A percentile compares a stretch with the other conserved stretches of the same genome.
phyloP scores from a whole-genome alignment of 805 yeast species.

The Candida odintsovae region DNA sequence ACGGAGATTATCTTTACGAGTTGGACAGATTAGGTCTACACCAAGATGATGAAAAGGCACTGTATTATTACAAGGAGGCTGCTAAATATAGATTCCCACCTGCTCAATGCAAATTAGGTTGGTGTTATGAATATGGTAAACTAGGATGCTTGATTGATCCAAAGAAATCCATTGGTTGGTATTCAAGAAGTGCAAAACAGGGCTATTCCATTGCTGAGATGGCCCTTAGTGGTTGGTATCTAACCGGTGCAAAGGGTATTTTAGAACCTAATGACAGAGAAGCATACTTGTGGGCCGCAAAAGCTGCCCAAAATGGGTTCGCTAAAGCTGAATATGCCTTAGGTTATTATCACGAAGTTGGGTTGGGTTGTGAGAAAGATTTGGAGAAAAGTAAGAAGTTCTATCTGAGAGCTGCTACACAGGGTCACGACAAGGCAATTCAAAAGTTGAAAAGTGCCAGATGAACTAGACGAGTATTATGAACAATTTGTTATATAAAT shows the following conservation, averaged over 20 bases:
- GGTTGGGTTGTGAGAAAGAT: conserved; percentile 48
- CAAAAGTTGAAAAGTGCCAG: conserved; percentile 11
- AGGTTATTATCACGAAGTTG: conserved; percentile 63
- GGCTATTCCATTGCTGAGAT: conserved; percentile 66
- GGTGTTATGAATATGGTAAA: conserved; percentile 67
- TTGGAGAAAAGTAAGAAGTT: conserved; percentile 39
- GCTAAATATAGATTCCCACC: conserved; percentile 57
- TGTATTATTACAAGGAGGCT: conserved; percentile 50
- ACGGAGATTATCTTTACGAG: conserved; percentile 28
- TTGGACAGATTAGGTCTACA: conserved; percentile 26
- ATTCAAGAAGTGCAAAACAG: conserved; percentile 52
- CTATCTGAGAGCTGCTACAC: conserved; percentile 55
- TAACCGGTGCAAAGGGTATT: conserved; percentile 58
- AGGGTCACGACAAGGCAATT: conserved; percentile 55
- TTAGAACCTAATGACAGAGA: conserved; percentile 52
- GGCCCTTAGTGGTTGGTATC: conserved; percentile 72
- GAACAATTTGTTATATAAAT: not conserved
- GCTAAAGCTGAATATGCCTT: conserved; percentile 63
- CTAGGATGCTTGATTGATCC: conserved; percentile 47
- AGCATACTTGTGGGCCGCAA: conserved; percentile 62
- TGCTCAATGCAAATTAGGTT: conserved; percentile 66
- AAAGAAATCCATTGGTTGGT: conserved; percentile 65
- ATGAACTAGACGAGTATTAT: not conserved
- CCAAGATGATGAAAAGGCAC: conserved; percentile 35
- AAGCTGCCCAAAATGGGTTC: conserved; percentile 55